Base-by-base conservation (phyloP, 768 basidiomycete genomes). In the Podaxis carcinomalis region DNA sequence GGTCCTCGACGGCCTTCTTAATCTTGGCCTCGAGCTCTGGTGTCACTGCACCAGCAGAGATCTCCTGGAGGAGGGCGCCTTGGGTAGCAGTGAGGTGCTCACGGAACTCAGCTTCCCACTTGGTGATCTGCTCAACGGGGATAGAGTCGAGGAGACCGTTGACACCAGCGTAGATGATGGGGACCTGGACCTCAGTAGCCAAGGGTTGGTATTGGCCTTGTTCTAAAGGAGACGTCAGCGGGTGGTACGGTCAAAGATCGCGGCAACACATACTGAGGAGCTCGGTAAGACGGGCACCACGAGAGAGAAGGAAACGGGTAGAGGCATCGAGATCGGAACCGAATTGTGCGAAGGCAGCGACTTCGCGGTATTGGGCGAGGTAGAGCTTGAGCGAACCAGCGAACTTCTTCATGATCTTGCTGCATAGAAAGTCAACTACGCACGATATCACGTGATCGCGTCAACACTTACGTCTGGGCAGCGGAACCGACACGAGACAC, bases 321-420 rank as follows among this genome's bases (percentile, higher is more conserved):
- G 96, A 98, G 59, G 96, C 95, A 81, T 98, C 97, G 72, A 98
- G 92, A 79, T 99, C 97, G 70, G 97, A 99, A 86, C 97, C 97
- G 83, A 99, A 99, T 75, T 98, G 97, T 61, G 96, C 95, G 73
- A 96, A 97, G 67, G 95, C 95, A 67, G 97, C 97, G 68, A 99
- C 97, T 85, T 99, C 97, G 90, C 97, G 95, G 83, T 98, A 99
- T 77, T 99, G 97, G 32, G 97, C 97, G 67, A 99, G 93, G 87
- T 99, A 99, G 51, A 99, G 87, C 82, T 98, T 98, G 69, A 98
- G 88, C 57, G 97, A 98, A 84, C 97, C 97, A 70, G 97, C 97
- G 70, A 98, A 98, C 83, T 98, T 95, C 91, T 98, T 99, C 97
- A 99, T 98, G 80, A 98, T 94, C 80, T 95, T 94, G 68, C 89